These are phyloP conservation scores for Neoboletus brunneissimus DNA, from an alignment of 768 basidiomycete species.

Conservation along the genomic window DNA sequence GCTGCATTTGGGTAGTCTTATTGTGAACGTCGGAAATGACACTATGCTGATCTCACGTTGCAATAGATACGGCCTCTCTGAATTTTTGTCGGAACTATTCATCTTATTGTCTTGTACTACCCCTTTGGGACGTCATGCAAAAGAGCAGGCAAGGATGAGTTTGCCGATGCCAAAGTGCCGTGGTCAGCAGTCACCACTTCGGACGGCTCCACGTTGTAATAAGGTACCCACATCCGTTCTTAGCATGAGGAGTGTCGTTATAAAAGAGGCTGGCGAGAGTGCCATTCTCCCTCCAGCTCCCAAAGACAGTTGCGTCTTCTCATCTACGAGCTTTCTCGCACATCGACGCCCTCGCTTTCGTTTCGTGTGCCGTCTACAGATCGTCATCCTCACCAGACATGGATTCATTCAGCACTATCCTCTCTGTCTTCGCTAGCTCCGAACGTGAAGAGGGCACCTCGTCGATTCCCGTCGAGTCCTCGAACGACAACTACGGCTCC, in stretches of 20 bases:
- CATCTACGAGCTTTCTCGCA: not conserved
- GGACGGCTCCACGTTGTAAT: not conserved
- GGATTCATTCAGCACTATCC: slow-evolving; percentile 21
- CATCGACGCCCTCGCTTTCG: not conserved
- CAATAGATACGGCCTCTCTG: not conserved
- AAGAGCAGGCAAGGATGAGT: not conserved
- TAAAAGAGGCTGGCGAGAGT: slow-evolving; percentile 11
- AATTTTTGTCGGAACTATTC: not conserved
- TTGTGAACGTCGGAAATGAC: slow-evolving; percentile 13
- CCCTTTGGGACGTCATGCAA: not conserved
- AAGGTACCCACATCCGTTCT: not conserved
- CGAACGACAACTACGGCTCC: not conserved
- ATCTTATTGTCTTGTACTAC: slow-evolving; percentile 23
- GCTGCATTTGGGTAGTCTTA: slow-evolving; percentile 18
- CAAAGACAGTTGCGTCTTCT: not conserved
- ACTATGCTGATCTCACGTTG: slow-evolving; percentile 7
- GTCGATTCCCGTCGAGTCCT: slow-evolving; percentile 16
- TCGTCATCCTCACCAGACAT: slow-evolving; percentile 9
- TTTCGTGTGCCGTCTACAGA: not conserved
- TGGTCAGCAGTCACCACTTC: not conserved
- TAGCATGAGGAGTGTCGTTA: slow-evolving; percentile 7
- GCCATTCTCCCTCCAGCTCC: slow-evolving; percentile 1
- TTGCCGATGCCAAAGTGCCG: not conserved
- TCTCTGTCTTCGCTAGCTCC: slow-evolving; percentile 14
- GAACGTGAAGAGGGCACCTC: slow-evolving; percentile 4